These are phyloP conservation scores for Mentha longifolia DNA, from an alignment of 257 asterid genomes.

Conservation along the genomic window DNA sequence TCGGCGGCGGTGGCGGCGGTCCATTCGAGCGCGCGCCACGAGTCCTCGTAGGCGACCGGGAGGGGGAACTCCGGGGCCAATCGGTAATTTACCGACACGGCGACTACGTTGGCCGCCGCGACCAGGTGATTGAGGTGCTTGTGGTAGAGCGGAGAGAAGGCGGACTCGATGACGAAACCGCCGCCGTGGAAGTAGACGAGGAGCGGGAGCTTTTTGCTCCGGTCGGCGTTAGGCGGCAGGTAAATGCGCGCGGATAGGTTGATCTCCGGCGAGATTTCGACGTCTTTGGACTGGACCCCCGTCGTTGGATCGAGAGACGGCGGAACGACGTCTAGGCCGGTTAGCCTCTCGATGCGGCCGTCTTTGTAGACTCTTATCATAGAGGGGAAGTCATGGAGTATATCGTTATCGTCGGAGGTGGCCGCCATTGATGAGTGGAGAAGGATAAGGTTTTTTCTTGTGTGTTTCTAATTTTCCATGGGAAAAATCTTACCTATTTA, in stretches of 20 bases:
- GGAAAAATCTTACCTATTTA: too few relatives aligned
- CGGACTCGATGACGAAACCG: conserved; percentile 44
- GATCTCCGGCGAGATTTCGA: conserved; percentile 39
- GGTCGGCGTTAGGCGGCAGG: conserved; percentile 36
- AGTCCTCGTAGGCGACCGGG: conserved; percentile 42
- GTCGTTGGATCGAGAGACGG: conserved; percentile 43
- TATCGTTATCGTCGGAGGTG: conserved; percentile 38
- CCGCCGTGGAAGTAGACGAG: conserved; percentile 67
- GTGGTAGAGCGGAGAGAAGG: conserved; percentile 45
- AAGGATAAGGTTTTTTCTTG: neutral
- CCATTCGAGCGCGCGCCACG: conserved; percentile 47
- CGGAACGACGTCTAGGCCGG: conserved; percentile 16
- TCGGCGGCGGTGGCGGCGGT: conserved; percentile 35
- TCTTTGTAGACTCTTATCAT: conserved; percentile 36
- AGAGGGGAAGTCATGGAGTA: conserved; percentile 41
- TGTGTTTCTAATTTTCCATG: too few relatives aligned
- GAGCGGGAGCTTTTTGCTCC: conserved; percentile 49
- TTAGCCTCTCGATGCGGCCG: conserved; percentile 46
- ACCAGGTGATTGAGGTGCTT: conserved; percentile 43
- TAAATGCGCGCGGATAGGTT: conserved; percentile 47
- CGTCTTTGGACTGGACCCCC: conserved; percentile 53
- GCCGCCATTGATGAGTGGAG: conserved; percentile 21
- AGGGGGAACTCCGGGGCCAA: conserved; percentile 48
- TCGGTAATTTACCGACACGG: conserved; percentile 39
- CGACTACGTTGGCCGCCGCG: conserved; percentile 45